Conservation (phyloP, 805 yeast genomes). For the Millerozyma miso region DNA sequence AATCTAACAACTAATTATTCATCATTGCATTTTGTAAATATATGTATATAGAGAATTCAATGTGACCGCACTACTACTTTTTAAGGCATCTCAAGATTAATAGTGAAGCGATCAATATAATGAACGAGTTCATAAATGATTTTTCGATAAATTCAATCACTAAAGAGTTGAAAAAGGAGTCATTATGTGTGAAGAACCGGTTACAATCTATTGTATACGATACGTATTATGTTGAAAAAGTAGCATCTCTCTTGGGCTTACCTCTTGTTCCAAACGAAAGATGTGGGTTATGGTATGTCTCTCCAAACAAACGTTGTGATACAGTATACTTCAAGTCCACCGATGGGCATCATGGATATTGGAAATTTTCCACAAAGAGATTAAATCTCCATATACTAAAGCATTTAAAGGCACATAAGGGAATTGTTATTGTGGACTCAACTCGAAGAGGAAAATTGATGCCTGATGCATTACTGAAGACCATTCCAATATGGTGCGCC, state of each 20-base stretch:
- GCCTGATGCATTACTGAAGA: constrained; percentile 85
- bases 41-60: not conserved
- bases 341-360: constrained; percentile 81
- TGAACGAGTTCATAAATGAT: constrained; percentile 1
- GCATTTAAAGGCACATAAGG: constrained; percentile 36
- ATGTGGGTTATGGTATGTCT: constrained; percentile 83
- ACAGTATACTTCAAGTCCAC: constrained; percentile 82
- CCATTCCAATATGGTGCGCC: constrained; percentile 90
- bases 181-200: constrained; percentile 53
- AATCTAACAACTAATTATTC: not conserved
- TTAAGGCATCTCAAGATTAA: not conserved
- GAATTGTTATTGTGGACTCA: constrained; percentile 70
- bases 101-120: not conserved
- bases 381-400: constrained; percentile 69
- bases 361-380: constrained; percentile 74
- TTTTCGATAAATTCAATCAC: constrained; percentile 19
- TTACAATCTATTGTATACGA: constrained; percentile 72
- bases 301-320: constrained; percentile 36
- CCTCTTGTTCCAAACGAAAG: constrained; percentile 73
- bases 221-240: constrained; percentile 41
- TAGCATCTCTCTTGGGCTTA: constrained; percentile 10
- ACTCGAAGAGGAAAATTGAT: constrained; percentile 79
- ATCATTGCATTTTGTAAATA: not conserved
- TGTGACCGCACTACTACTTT: not conserved
- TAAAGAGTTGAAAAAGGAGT: constrained; percentile 46